Percentiles rank a stretch among this genome's conserved stretches.
These are phyloP conservation scores for Colletotrichum zoysiae DNA, from an alignment of 2,329 filamentous ascomycete genomes.

Conservation along the genomic window DNA sequence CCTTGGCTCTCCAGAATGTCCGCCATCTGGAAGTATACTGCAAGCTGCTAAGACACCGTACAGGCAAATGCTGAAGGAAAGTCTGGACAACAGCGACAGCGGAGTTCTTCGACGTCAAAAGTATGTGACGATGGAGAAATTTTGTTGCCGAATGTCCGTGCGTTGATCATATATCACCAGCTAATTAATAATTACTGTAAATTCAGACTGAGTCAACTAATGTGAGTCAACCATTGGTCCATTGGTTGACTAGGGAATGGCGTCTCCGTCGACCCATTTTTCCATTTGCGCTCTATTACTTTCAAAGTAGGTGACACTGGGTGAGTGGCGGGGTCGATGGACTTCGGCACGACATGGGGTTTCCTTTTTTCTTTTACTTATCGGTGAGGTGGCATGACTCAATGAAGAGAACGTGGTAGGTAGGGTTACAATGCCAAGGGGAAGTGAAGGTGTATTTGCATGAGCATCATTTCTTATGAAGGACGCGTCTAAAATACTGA, in stretches of 20 bases:
- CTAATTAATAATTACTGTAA: neutral
- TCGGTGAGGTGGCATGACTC: neutral
- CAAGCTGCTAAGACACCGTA: too few relatives aligned
- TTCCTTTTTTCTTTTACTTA: too few relatives aligned
- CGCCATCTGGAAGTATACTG: constrained; percentile 3
- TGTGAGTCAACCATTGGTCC: neutral
- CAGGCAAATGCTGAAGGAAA: neutral
- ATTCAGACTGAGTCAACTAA: neutral
- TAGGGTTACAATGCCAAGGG: neutral
- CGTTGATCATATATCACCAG: neutral
- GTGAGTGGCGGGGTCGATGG: neutral
- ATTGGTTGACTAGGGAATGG: constrained; percentile 10
- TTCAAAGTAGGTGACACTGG: too few relatives aligned
- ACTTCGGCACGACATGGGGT: neutral
- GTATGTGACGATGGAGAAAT: neutral
- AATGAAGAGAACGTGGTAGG: neutral
- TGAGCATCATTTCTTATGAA: neutral
- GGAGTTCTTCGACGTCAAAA: neutral
- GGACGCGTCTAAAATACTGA: fast-evolving
- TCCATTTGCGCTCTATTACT: neutral
- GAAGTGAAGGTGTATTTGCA: neutral
- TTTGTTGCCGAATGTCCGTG: constrained; percentile 13
- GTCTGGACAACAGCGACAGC: neutral
- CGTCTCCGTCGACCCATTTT: constrained; percentile 12
- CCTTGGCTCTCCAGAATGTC: constrained; percentile 30